These are phyloP conservation scores for Daldinia concentrica DNA, from an alignment of 495 filamentous ascomycete species.

Conservation along the genomic window DNA sequence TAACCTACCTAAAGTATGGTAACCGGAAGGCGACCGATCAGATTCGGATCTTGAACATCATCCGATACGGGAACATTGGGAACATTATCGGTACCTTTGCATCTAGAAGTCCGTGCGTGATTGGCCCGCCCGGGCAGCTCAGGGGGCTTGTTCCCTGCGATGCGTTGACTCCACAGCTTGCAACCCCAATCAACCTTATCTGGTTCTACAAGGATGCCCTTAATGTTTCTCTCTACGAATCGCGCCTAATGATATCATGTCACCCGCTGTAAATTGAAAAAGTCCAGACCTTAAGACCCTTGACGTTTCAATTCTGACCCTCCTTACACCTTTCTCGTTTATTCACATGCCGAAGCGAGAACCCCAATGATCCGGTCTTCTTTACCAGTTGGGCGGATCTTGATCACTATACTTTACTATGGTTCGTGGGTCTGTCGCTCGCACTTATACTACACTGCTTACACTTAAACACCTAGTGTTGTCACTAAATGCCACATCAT, in stretches of 20 bases:
- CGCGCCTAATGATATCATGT: slow-evolving; percentile 32
- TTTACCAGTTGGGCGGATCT: slow-evolving; percentile 27
- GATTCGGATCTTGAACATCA: slow-evolving; percentile 42
- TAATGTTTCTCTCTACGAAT: slow-evolving; percentile 1
- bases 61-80: slow-evolving; percentile 28
- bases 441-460: slow-evolving; percentile 28
- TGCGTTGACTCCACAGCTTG: slow-evolving; percentile 18
- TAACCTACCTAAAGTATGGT: background rate
- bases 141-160: slow-evolving; percentile 8
- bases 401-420: slow-evolving; percentile 39
- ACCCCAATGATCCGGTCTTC: slow-evolving; percentile 24
- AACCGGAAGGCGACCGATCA: slow-evolving; percentile 10
- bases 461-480: slow-evolving; percentile 8
- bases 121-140: slow-evolving; percentile 19
- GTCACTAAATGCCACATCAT: slow-evolving; percentile 17
- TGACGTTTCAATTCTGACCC: slow-evolving; percentile 27
- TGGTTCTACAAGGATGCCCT: background rate
- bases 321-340: background rate
- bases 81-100: slow-evolving; percentile 16
- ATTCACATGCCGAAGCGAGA: slow-evolving; percentile 41
- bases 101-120: slow-evolving; percentile 6
- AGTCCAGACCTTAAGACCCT: slow-evolving; percentile 31
- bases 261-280: slow-evolving; percentile 6
- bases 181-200: slow-evolving; percentile 26
- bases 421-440: slow-evolving; percentile 18